These are phyloP conservation scores for Limtongia smithiae DNA, from an alignment of 805 yeast genomes.

Conservation along the genomic window DNA sequence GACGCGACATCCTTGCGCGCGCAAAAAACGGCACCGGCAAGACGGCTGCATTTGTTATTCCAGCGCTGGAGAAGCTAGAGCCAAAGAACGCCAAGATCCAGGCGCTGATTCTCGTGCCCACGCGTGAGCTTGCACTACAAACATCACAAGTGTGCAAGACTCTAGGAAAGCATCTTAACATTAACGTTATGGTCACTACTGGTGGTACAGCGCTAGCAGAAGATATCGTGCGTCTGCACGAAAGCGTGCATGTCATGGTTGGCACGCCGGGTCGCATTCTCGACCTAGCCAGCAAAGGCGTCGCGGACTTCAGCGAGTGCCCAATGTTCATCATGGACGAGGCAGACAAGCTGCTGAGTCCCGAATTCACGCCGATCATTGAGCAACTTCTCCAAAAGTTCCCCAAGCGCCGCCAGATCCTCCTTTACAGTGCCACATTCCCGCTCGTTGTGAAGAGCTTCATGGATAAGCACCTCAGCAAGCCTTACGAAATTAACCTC, in stretches of 20 bases:
- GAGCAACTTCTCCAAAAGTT: constrained; percentile 80
- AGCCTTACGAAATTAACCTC: constrained; percentile 91
- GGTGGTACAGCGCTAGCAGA: constrained; percentile 95
- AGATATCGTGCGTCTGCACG: constrained; percentile 88
- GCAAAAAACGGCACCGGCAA: constrained; percentile 99
- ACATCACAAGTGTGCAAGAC: constrained; percentile 97
- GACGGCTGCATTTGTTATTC: constrained; percentile 95
- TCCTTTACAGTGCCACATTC: constrained; percentile 92
- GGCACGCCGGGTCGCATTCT: constrained; percentile 98
- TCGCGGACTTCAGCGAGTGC: constrained; percentile 85
- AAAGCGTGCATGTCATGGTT: constrained; percentile 88
- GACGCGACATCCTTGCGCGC: constrained; percentile 93
- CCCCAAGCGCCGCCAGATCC: constrained; percentile 76
- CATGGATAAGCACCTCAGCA: constrained; percentile 83
- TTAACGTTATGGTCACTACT: constrained; percentile 95
- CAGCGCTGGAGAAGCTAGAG: constrained; percentile 82
- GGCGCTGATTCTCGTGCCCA: constrained; percentile 90
- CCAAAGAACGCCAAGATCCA: constrained; percentile 82
- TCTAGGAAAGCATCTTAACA: constrained; percentile 77
- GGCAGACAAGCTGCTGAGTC: constrained; percentile 93
- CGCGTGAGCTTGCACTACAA: constrained; percentile 96
- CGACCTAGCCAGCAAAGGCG: constrained; percentile 82
- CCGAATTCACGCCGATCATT: constrained; percentile 82
- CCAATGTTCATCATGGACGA: constrained; percentile 94
- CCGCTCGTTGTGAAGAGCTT: constrained; percentile 90